Conservation (phyloP, 768 basidiomycete species). For the Suillus variegatus region DNA sequence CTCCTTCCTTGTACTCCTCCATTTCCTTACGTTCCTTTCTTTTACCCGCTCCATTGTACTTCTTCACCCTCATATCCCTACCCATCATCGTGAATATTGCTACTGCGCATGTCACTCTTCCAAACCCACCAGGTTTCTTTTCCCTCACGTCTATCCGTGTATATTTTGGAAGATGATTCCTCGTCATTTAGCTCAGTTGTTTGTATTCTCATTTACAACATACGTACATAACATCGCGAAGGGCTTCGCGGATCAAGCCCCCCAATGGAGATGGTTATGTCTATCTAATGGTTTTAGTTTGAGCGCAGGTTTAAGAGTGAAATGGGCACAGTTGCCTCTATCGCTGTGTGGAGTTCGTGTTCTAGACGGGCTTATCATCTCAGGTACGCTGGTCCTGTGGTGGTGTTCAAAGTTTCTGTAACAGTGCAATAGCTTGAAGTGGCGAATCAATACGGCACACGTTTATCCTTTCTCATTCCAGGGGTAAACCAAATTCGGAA, state of each 20-base stretch:
- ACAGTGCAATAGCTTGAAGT: background rate
- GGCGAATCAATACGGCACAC: background rate
- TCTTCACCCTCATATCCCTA: background rate
- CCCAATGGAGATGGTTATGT: slow-evolving; percentile 29
- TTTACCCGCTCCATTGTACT: background rate
- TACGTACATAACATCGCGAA: slow-evolving; percentile 40
- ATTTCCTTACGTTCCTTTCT: background rate
- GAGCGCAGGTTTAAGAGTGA: background rate
- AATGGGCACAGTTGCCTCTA: background rate
- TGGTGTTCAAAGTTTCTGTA: background rate
- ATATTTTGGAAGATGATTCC: slow-evolving; percentile 14
- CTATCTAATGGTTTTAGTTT: background rate
- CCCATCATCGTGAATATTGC: background rate
- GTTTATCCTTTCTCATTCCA: background rate
- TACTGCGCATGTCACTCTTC: background rate
- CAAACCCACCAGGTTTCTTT: background rate
- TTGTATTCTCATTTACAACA: slow-evolving; percentile 1
- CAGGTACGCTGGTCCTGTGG: background rate
- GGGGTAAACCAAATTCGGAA: background rate
- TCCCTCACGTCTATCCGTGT: slow-evolving; percentile 4
- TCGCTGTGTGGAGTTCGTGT: background rate
- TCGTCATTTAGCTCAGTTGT: slow-evolving; percentile 3
- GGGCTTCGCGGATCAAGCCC: slow-evolving; percentile 53
- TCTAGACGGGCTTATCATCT: background rate
- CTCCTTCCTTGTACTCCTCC: background rate